Base-by-base conservation (phyloP, 2,329 filamentous ascomycete species). In the Paraconiothyrium brasiliense region DNA sequence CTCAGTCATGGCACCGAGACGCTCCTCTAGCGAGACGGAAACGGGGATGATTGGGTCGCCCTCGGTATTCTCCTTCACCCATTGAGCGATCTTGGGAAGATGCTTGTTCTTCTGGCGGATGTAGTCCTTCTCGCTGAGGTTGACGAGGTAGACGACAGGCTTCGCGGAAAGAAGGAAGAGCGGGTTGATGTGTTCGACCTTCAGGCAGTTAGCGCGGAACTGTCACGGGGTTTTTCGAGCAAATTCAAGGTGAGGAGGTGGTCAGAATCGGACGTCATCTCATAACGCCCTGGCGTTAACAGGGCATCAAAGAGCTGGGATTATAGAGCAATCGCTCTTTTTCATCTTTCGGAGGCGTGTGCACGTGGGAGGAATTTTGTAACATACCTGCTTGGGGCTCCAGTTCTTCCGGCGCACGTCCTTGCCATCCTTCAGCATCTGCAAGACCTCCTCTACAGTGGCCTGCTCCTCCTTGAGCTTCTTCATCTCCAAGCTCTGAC, bases 41-140 rank as follows among this genome's bases (percentile, higher is more conserved):
- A 99, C 90, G 64, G 94, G 95, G 61, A 99, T 92, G 75, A 98
- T 90, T 55, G 94, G 92, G 76, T 97, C 94, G 60, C 93, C 93
- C 57, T 89, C 81, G 6, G 94, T 92, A 79, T 99, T 87, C 78
- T 92, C 88, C 84, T 98, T 97, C 81, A 97, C 89, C 95, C 95
- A 99, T 78, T 95, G 92, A 63, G 92, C 92, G 70, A 98, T 90
- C 84, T 94, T 95, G 69, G 92, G 88, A 59, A 99, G 88, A 83
- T 99, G 89, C 89, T 99, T 99, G 88, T 99, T 99, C 91, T 98
- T 99, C 85, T 98, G 95, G 76, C 95, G 91, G 76, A 97, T 90
- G 81, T 94, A 99, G 82, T 99, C 95, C 82, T 89, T 94, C 84
- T 99, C 96, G 66, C 93, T 97, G 64, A 99, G 84, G 84, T 99